phyloP scores from a whole-genome alignment of 768 basidiomycete genomes.

The Coprinopsis sp. region DNA sequence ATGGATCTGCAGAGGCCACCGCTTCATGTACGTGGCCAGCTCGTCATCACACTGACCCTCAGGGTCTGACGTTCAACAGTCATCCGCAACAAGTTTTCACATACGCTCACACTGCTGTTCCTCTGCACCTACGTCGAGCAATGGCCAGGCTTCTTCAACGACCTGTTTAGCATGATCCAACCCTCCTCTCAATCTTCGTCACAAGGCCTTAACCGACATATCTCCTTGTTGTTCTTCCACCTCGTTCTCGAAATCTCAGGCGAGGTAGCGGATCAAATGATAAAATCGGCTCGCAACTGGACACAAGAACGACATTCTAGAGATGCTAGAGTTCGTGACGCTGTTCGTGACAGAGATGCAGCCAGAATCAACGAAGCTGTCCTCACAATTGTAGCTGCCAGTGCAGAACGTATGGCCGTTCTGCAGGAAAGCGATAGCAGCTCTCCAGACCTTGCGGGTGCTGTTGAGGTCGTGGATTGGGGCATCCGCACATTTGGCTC shows the following conservation, averaged over 20 bases:
- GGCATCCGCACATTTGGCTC: slow-evolving; percentile 90
- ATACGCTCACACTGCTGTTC: slow-evolving; percentile 86
- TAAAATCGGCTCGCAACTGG: slow-evolving; percentile 81
- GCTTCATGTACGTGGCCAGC: slow-evolving; percentile 63
- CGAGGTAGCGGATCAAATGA: slow-evolving; percentile 93
- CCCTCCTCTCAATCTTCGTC: slow-evolving; percentile 51
- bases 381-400: slow-evolving; percentile 74
- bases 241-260: slow-evolving; percentile 92
- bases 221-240: slow-evolving; percentile 86
- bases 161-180: slow-evolving; percentile 70
- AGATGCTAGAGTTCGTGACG: slow-evolving; percentile 83
- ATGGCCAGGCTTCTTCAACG: slow-evolving; percentile 82
- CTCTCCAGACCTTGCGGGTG: slow-evolving; percentile 44
- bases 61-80: slow-evolving; percentile 38
- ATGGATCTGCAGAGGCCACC: slow-evolving; percentile 77
- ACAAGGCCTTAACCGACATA: slow-evolving; percentile 72
- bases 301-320: slow-evolving; percentile 66
- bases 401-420: slow-evolving; percentile 50
- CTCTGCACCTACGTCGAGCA: slow-evolving; percentile 81
- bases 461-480: slow-evolving; percentile 82
- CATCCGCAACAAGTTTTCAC: slow-evolving; percentile 92
- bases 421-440: slow-evolving; percentile 31
- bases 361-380: slow-evolving; percentile 82
- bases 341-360: slow-evolving; percentile 87
- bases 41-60: not conserved